These are phyloP conservation scores for Dalechampia spathulata DNA, from an alignment of 441 rosid genomes.

Conservation along the genomic window DNA sequence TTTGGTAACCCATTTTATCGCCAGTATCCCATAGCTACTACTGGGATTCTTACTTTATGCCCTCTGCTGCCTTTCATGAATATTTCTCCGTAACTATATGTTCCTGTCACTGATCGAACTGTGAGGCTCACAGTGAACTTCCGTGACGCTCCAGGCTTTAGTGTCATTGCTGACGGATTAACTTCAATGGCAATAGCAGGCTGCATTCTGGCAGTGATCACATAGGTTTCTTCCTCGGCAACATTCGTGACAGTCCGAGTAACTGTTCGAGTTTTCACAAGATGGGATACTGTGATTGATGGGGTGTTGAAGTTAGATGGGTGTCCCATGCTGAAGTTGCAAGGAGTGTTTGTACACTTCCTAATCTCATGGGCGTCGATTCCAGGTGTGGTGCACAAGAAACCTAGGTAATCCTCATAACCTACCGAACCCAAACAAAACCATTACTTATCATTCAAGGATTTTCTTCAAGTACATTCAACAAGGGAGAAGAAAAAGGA, in stretches of 20 bases:
- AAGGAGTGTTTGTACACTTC: slow-evolving; percentile 65
- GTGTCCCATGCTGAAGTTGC: slow-evolving; percentile 70
- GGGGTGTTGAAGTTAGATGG: slow-evolving; percentile 87
- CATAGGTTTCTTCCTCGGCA: slow-evolving; percentile 77
- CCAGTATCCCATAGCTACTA: slow-evolving; percentile 71
- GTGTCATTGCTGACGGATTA: slow-evolving; percentile 84
- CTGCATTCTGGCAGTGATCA: slow-evolving; percentile 69
- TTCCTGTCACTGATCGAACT: slow-evolving; percentile 54
- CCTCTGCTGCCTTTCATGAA: slow-evolving; percentile 89
- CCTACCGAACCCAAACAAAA: slow-evolving; percentile 29
- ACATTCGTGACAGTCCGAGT: slow-evolving; percentile 78
- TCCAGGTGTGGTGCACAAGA: slow-evolving; percentile 96
- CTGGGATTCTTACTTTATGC: slow-evolving; percentile 80
- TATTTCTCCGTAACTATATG: slow-evolving; percentile 77
- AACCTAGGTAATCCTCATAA: slow-evolving; percentile 76
- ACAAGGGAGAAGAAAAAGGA: not conserved
- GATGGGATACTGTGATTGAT: slow-evolving; percentile 76
- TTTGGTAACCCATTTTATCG: slow-evolving; percentile 29
- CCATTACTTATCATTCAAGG: not conserved
- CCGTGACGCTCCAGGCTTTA: slow-evolving; percentile 53
- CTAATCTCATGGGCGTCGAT: slow-evolving; percentile 60
- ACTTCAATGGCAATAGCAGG: slow-evolving; percentile 75
- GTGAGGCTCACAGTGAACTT: slow-evolving; percentile 64
- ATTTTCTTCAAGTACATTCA: not conserved
- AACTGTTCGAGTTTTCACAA: slow-evolving; percentile 55